Conservation (phyloP, 768 basidiomycete genomes). For the Zangia roseola region DNA sequence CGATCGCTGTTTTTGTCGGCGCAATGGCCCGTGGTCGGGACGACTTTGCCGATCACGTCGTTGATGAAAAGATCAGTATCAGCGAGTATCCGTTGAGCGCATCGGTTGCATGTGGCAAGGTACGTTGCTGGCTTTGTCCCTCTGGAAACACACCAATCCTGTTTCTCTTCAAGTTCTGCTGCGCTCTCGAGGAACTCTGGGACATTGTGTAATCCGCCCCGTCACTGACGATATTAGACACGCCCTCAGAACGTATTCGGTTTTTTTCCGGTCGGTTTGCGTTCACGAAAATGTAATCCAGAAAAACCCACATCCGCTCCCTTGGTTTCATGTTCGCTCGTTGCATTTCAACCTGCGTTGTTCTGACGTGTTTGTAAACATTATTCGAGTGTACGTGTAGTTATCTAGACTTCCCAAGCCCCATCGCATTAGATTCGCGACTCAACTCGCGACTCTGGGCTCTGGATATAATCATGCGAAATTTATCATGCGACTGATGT, state of each 20-base stretch:
- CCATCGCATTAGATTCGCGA: slow-evolving; percentile 33
- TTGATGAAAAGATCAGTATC: slow-evolving; percentile 96
- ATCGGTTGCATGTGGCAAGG: slow-evolving; percentile 96
- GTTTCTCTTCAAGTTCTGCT: slow-evolving; percentile 66
- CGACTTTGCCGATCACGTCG: slow-evolving; percentile 92
- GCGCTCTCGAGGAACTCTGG: slow-evolving; percentile 93
- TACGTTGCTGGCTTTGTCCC: slow-evolving; percentile 36
- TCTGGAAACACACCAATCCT: slow-evolving; percentile 2
- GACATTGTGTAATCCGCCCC: slow-evolving; percentile 64
- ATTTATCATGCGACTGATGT: neutral
- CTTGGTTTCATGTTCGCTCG: slow-evolving; percentile 7
- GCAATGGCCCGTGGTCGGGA: slow-evolving; percentile 97
- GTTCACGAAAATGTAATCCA: slow-evolving; percentile 10
- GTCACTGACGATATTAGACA: neutral
- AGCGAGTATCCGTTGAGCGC: slow-evolving; percentile 92
- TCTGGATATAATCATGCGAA: slow-evolving; percentile 36
- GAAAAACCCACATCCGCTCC: slow-evolving; percentile 9
- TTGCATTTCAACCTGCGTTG: slow-evolving; percentile 37
- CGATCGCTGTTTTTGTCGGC: slow-evolving; percentile 93
- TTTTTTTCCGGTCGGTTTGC: neutral
- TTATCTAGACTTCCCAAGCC: slow-evolving; percentile 26
- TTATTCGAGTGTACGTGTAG: slow-evolving; percentile 22
- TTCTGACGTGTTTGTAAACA: slow-evolving; percentile 14
- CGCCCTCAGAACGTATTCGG: slow-evolving; percentile 11
- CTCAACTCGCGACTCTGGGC: slow-evolving; percentile 36